A percentile compares a stretch with the other conserved stretches of the same genome.
These are phyloP conservation scores for Trichosporon ovoides DNA, from an alignment of 1,284 basidiomycete genomes.

Conservation along the genomic window DNA sequence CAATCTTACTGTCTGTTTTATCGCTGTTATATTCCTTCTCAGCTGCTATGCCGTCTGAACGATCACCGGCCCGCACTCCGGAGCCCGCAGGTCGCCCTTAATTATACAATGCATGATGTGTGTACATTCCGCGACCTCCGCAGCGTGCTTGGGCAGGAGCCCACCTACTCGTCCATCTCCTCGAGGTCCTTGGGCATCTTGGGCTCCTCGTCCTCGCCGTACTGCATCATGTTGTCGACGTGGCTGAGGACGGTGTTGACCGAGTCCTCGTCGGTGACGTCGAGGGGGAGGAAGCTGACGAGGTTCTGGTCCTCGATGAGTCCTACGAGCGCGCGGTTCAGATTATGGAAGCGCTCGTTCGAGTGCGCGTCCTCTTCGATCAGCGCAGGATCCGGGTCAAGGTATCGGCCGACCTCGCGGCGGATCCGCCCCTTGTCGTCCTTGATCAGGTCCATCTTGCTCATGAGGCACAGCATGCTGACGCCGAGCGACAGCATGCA, in stretches of 20 bases:
- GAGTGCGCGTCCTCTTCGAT: conserved; percentile 64
- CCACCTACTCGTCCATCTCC: conserved; percentile 49
- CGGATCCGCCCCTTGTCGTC: conserved; percentile 64
- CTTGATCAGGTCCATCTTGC: conserved; percentile 98
- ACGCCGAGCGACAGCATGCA: conserved; percentile 98
- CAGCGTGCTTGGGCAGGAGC: background rate
- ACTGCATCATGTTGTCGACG: conserved; percentile 96
- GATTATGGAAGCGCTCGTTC: conserved; percentile 84
- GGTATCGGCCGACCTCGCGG: conserved; percentile 75
- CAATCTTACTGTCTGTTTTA: background rate
- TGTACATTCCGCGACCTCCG: background rate
- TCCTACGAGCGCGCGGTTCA: conserved; percentile 85
- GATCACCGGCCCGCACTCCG: background rate
- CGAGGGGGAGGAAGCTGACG: conserved; percentile 92
- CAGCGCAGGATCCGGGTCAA: conserved; percentile 94
- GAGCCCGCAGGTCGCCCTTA: background rate
- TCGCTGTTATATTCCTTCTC: background rate
- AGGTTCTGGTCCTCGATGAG: conserved; percentile 96
- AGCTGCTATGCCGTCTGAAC: too few relatives aligned
- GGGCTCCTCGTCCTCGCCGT: conserved; percentile 88
- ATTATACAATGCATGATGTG: too few relatives aligned
- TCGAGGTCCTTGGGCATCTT: conserved; percentile 78
- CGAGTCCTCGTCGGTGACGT: conserved; percentile 83
- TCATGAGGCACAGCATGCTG: conserved; percentile 96
- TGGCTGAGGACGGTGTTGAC: conserved; percentile 87